Evolutionary conservation across 2,329 filamentous ascomycete species (phyloP).

Genomic region (Alternaria gansuensis): DNA sequence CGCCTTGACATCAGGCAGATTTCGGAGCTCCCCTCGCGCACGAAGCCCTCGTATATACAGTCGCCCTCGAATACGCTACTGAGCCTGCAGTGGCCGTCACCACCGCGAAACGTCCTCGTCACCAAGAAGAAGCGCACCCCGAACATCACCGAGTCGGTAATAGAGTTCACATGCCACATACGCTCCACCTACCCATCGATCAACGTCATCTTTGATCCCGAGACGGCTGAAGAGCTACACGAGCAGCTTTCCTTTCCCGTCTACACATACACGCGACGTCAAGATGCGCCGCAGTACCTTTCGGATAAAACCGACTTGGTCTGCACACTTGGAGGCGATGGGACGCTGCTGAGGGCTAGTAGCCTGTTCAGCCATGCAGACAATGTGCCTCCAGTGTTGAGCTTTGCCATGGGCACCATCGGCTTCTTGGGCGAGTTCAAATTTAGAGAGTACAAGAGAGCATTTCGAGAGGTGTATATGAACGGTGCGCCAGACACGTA

Average conservation of each 20-base stretch:
- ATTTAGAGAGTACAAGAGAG: conserved; percentile 89
- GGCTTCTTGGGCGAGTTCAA: conserved; percentile 98
- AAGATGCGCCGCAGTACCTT: conserved; percentile 57
- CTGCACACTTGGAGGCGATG: conserved; percentile 90
- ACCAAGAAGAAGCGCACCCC: conserved; percentile 71
- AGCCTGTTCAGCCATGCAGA: conserved; percentile 84
- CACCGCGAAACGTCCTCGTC: conserved; percentile 73
- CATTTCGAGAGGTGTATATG: conserved; percentile 94
- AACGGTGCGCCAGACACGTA: conserved; percentile 66
- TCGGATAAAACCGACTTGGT: conserved; percentile 86
- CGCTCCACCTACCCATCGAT: conserved; percentile 80
- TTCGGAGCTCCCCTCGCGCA: conserved; percentile 48
- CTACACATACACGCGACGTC: conserved; percentile 51
- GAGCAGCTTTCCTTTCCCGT: conserved; percentile 72
- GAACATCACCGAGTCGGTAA: conserved; percentile 63
- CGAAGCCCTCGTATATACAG: conserved; percentile 57
- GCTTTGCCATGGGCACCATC: conserved; percentile 95
- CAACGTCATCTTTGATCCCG: conserved; percentile 82
- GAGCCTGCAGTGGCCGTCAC: conserved; percentile 72
- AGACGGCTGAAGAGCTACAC: conserved; percentile 76
- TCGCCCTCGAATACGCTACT: conserved; percentile 68
- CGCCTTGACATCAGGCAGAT: conserved; percentile 40
- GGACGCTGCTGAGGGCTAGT: conserved; percentile 85
- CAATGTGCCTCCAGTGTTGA: conserved; percentile 87
- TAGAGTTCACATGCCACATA: conserved; percentile 73